These are phyloP conservation scores for Cryphonectria nitschkei DNA, from an alignment of 2,329 filamentous ascomycete genomes.

Conservation along the genomic window DNA sequence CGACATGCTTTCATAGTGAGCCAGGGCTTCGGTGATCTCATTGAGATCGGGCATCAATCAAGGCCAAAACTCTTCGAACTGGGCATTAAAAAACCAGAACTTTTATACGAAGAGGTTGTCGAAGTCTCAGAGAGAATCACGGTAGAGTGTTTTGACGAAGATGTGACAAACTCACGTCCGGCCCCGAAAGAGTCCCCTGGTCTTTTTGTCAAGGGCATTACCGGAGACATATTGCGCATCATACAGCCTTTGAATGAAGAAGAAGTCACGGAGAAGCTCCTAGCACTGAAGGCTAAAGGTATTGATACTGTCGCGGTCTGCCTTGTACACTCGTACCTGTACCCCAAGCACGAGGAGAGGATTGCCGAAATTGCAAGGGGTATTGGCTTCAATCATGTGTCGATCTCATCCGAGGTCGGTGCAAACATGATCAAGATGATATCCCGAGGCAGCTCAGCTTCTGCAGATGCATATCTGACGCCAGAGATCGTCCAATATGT, in stretches of 20 bases:
- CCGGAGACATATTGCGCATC: conserved; percentile 68
- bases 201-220: conserved; percentile 62
- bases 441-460: conserved; percentile 69
- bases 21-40: conserved; percentile 29
- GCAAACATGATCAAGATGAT: conserved; percentile 79
- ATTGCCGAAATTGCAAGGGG: conserved; percentile 65
- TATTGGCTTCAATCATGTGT: conserved; percentile 71
- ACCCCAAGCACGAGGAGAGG: conserved; percentile 66
- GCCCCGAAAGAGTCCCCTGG: conserved; percentile 18
- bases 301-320: conserved; percentile 70
- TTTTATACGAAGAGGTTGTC: conserved; percentile 29
- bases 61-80: conserved; percentile 28
- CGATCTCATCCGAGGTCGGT: conserved; percentile 63
- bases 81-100: conserved; percentile 23
- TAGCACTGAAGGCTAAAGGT: conserved; percentile 61
- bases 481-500: conserved; percentile 74
- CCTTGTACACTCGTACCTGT: conserved; percentile 73
- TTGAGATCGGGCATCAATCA: conserved; percentile 29
- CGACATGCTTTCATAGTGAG: conserved; percentile 29
- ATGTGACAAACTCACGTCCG: conserved; percentile 13
- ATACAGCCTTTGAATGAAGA: conserved; percentile 57
- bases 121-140: conserved; percentile 30
- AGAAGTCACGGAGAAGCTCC: conserved; percentile 57
- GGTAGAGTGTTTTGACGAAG: conserved; percentile 26
- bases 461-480: conserved; percentile 75